Base-by-base conservation (phyloP, 306 rosid genomes). In the Sechiopsis laciniata region DNA sequence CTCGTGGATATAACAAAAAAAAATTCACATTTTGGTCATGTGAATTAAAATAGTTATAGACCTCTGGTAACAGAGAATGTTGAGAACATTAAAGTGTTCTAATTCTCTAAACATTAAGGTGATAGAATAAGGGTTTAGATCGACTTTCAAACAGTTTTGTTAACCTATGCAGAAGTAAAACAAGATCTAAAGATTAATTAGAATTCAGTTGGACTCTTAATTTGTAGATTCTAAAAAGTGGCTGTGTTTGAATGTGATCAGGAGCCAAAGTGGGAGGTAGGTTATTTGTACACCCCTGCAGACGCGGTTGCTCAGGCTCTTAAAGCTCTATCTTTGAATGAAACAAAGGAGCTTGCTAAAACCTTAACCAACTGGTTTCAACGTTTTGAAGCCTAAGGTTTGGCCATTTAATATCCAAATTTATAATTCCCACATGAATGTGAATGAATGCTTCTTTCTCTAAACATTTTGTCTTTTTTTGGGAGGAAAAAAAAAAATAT, bases 241-340 rank as follows among this genome's bases (percentile, higher is more conserved):
- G 19, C 7, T 71, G 37, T 8, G 37, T 10, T 42, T 60, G 71
- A 65, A 21, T 56, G 10, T 71, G 81, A 76, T 62, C 90, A 89
- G 97, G 96, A 88, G 56, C 92, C 92, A 4, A 94, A 85, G 83
- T 94, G 99, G 99, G 83, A 89, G 87, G 97, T 82, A 16, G 96
- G 99, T 15, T 35, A 81, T 22, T 53, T 84, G 76, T 94, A 94
- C 80, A 91, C 96, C 74, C 99, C 99, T 35, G 92, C 90, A 56
- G 99, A 94, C 78, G 99, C 97, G 37, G 81, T 91, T 76, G 99
- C 96, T 68, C 97, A 88, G 83, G 76, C 81, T 52, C 89, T 91
- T 32, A 88, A 84, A 73, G 82, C 90, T 55, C 82, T 94, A 68
- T 84, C 97, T 2, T 60, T 94, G 77, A 87, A 82, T 76, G 97